Percentiles rank a stretch among this genome's conserved stretches.
Conservation (phyloP, 2,329 filamentous ascomycete species). For the Trichophyton verrucosum region DNA sequence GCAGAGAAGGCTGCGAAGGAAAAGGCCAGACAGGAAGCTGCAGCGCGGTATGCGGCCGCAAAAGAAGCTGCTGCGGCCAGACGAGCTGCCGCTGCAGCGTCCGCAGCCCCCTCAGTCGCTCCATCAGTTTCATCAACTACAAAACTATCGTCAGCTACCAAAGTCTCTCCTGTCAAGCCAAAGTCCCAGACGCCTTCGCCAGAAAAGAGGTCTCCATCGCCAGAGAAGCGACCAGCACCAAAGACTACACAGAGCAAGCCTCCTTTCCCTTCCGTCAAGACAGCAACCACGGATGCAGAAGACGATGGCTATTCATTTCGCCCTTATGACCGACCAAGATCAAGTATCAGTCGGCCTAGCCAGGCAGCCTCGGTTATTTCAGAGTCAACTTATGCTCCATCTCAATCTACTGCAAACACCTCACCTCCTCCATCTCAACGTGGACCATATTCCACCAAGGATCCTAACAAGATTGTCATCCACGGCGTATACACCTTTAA, state of each 20-base stretch:
- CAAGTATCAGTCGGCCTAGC: slow-evolving; percentile 24
- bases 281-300: slow-evolving; percentile 39
- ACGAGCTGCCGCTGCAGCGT: slow-evolving; percentile 25
- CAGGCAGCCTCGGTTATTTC: slow-evolving; percentile 63
- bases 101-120: slow-evolving; percentile 23
- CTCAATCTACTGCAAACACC: slow-evolving; percentile 69
- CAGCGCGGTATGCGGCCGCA: slow-evolving; percentile 19
- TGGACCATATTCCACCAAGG: slow-evolving; percentile 70
- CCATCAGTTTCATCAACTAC: slow-evolving; percentile 17
- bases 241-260: slow-evolving; percentile 3
- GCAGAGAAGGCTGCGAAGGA: slow-evolving; percentile 18
- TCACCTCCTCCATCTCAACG: slow-evolving; percentile 69
- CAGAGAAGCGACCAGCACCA: slow-evolving; percentile 8
- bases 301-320: slow-evolving; percentile 61
- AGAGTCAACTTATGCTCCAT: slow-evolving; percentile 76
- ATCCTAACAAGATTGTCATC: slow-evolving; percentile 93
- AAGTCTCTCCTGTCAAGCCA: slow-evolving; percentile 13
- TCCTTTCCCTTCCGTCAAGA: slow-evolving; percentile 22
- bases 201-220: slow-evolving; percentile 19
- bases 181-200: slow-evolving; percentile 28
- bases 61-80: slow-evolving; percentile 26
- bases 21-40: slow-evolving; percentile 14
- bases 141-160: slow-evolving; percentile 16
- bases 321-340: slow-evolving; percentile 60
- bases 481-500: slow-evolving; percentile 87